Base-by-base conservation (phyloP, 306 rosid species). In the Prunus kanzakura region DNA sequence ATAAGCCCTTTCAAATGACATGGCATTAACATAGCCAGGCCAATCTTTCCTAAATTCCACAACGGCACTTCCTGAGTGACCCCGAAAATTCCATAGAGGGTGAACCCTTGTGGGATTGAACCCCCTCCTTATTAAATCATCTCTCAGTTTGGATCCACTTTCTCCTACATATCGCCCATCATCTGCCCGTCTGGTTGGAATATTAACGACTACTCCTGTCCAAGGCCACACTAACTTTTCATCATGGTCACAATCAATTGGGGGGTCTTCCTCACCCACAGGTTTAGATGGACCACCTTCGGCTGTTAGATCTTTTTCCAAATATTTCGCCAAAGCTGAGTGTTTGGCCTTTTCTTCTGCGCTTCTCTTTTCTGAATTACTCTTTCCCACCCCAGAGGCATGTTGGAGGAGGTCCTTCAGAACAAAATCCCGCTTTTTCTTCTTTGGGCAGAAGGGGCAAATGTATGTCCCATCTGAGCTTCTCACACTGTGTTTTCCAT, bases 141-240 rank as follows among this genome's bases (percentile, higher is more conserved):
- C 98, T 82, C 98, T 88, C 66, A 89, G 77, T 86, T 89, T 96
- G 73, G 99, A 91, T 23, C 99, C 98, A 77, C 98, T 89, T 87
- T 79, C 89, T 77, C 98, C 99, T 2, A 85, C 90, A 29, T 27
- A 82, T 16, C 88, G 80, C 50, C 98, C 99, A 64, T 89, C 94
- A 22, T 84, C 88, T 32, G 86, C 69, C 57, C 77, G 88, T 67
- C 25, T 79, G 23, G 90, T 96, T 57, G 97, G 97, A 85, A 96
- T 80, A 74, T 96, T 96, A 64, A 89, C 97, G 58, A 89, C 97
- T 30, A 96, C 72, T 68, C 98, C 98, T 62, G 83, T 86, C 99
- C 99, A 93, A 51, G 99, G 98, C 97, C 96, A 91, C 72, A 96
- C 97, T 67, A 93, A 86, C 58, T 81, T 89, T 77, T 87, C 91